These are phyloP conservation scores for Tulasnella sp. DNA, from an alignment of 768 basidiomycete genomes.

Conservation along the genomic window DNA sequence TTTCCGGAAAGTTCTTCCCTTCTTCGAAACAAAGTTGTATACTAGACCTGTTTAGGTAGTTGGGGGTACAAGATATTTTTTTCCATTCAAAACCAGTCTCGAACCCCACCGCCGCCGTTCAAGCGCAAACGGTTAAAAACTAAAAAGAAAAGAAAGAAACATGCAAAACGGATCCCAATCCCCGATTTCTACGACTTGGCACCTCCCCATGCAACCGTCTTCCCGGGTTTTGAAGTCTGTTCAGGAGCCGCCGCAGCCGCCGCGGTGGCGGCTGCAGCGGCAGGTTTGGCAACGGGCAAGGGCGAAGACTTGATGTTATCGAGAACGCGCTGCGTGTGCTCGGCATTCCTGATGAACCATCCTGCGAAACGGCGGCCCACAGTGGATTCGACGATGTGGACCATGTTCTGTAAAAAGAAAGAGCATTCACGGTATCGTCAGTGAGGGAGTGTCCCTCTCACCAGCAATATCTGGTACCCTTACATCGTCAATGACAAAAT, in stretches of 20 bases:
- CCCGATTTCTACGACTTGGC: background rate
- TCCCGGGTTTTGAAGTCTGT: background rate
- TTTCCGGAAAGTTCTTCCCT: too few species aligned
- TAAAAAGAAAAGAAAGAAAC: too few species aligned
- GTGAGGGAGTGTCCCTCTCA: background rate
- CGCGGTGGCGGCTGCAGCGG: background rate
- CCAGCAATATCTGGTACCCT: slow-evolving; percentile 32
- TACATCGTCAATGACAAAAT: slow-evolving; percentile 93
- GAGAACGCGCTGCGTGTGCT: slow-evolving; percentile 81
- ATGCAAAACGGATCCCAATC: background rate
- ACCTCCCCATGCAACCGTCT: slow-evolving; percentile 25
- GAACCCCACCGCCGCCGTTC: background rate
- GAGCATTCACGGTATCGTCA: background rate
- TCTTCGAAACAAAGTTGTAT: background rate
- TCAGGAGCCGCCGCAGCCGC: background rate
- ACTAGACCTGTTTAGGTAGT: background rate
- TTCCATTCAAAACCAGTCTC: background rate
- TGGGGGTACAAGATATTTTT: background rate
- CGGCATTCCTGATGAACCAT: slow-evolving; percentile 96
- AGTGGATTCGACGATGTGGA: slow-evolving; percentile 92
- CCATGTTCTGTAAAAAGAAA: slow-evolving; percentile 72
- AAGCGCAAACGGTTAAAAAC: background rate
- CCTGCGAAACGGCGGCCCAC: slow-evolving; percentile 90
- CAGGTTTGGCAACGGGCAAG: slow-evolving; percentile 41
- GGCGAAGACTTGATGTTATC: slow-evolving; percentile 66